Base-by-base conservation (phyloP, 345 rosid species). In the Clausena lansium region DNA sequence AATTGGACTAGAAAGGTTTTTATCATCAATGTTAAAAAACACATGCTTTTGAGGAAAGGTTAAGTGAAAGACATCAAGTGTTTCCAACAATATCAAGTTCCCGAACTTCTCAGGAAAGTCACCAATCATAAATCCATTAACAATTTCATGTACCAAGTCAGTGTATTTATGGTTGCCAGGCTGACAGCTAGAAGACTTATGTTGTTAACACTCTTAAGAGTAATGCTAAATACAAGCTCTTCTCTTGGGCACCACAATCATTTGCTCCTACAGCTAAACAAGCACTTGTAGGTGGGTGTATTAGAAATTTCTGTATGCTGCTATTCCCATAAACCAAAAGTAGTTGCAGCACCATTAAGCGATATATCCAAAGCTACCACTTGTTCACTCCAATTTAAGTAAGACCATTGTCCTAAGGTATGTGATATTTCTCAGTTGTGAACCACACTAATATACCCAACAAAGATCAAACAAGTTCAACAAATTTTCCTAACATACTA, bases 21-120 rank as follows among this genome's bases (percentile, higher is more conserved):
- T 47, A 60, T 17, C 33, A 67, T 25, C 24, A 32, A 68, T 38
- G 69, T 67, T 69, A 81, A 69, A 20, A 10, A 10, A 11, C 47
- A 24, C 38, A 75, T 60, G 47, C 59, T 61, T 24, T 47, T 32
- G 9, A 74, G 76, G 75, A 80, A 22, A 69, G 65, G 9, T 33
- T n/a, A 32, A 33, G 71, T 59, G 52, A 9, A 45, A 30, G 4
- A 60, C 15, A 68, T 79, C 75, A 13, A 76, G 67, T 30, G 79
- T 69, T 41, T 62, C 58, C 55, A 80, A 45, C 36, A 11, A 32
- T 36, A 30, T 32, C 65, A 70, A 62, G 45, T 38, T 47, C 39
- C 71, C 59, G 39, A 70, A 33, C 45, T 62, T 28, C 24, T 35
- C 33, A 38, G 64, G 63, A 7, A 71, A 64, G n/a, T 19, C 39